These are phyloP conservation scores for Claviceps capensis DNA, from an alignment of 2,329 filamentous ascomycete genomes.

Conservation along the genomic window DNA sequence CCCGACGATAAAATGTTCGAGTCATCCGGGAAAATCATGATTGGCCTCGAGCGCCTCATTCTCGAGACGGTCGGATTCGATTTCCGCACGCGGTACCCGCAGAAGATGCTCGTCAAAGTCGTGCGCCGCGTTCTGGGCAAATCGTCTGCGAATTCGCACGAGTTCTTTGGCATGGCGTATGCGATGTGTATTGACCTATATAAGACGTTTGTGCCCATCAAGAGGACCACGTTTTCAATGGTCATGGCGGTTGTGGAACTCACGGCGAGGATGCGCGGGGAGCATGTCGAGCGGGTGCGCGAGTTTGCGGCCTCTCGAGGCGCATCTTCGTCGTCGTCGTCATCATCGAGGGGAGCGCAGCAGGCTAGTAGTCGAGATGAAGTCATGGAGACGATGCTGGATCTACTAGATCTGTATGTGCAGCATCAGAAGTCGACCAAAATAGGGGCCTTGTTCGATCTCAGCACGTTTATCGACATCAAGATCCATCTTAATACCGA, in stretches of 20 bases:
- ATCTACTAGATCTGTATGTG: conserved; percentile 84
- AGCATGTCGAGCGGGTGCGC: conserved; percentile 35
- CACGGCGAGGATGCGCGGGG: conserved; percentile 52
- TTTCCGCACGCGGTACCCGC: conserved; percentile 78
- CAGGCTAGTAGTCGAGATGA: conserved; percentile 32
- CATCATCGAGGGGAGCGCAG: neutral
- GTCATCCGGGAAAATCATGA: conserved; percentile 61
- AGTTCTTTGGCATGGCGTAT: conserved; percentile 57
- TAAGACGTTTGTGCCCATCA: conserved; percentile 83
- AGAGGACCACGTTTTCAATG: conserved; percentile 77
- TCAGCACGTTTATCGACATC: conserved; percentile 71
- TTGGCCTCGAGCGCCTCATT: conserved; percentile 82
- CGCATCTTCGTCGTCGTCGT: neutral
- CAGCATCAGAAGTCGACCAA: conserved; percentile 65
- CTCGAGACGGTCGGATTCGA: conserved; percentile 90
- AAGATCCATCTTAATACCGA: conserved; percentile 81
- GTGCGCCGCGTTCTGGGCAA: conserved; percentile 40
- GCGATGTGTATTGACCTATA: conserved; percentile 80
- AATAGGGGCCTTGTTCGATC: conserved; percentile 56
- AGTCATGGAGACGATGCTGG: conserved; percentile 67
- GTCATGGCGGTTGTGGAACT: conserved; percentile 73
- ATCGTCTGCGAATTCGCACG: conserved; percentile 9
- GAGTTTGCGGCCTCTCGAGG: conserved; percentile 32
- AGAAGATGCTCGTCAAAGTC: conserved; percentile 73
- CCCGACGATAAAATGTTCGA: conserved; percentile 87